A percentile compares a stretch with the other conserved stretches of the same genome.
These are phyloP conservation scores for Potentilla sterilis DNA, from an alignment of 306 rosid genomes.

Conservation along the genomic window DNA sequence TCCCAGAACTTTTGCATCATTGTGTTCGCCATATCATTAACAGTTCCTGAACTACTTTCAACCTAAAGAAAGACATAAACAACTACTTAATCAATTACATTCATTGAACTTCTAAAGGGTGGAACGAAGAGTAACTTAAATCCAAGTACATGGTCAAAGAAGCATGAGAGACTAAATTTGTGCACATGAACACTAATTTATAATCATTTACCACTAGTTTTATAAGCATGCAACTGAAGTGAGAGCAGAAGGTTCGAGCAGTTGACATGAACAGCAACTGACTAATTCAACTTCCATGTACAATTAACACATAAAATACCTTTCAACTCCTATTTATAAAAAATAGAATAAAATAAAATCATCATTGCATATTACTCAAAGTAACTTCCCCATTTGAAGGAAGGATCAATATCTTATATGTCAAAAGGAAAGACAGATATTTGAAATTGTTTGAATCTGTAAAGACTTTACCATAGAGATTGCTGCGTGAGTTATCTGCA, in stretches of 20 bases:
- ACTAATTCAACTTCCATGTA: background rate
- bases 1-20: slow-evolving; percentile 98
- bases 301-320: background rate
- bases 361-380: background rate
- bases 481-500: slow-evolving; percentile 89
- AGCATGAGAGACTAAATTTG: background rate
- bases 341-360: background rate
- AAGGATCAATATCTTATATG: background rate
- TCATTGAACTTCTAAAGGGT: background rate
- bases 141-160: background rate
- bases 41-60: slow-evolving; percentile 74
- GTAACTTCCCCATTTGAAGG: background rate
- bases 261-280: background rate
- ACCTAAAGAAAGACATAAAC: slow-evolving; percentile 39
- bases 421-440: background rate
- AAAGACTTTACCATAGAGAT: slow-evolving; percentile 69
- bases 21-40: slow-evolving; percentile 74
- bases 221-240: background rate
- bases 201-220: background rate
- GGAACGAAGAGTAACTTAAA: background rate
- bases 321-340: background rate
- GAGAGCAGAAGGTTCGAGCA: background rate
- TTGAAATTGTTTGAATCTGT: background rate
- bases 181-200: background rate
- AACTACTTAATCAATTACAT: background rate